phyloP scores from a whole-genome alignment of 2,329 filamentous ascomycete genomes.

The Ophiocordyceps australis region DNA sequence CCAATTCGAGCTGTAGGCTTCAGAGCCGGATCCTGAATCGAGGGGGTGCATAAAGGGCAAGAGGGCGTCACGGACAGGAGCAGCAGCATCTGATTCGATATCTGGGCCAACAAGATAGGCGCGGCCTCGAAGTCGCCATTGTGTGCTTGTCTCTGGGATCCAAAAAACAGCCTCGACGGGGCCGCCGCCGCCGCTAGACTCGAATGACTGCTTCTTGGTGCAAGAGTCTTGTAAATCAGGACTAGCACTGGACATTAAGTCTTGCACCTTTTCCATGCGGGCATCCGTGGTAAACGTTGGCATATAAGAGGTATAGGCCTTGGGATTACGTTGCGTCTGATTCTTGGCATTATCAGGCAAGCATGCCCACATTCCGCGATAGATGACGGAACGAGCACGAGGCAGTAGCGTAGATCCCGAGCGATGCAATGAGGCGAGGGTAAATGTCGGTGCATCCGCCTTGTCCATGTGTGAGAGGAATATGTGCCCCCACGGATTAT shows the following conservation, averaged over 20 bases:
- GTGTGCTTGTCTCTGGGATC: slow-evolving; percentile 49
- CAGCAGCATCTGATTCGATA: slow-evolving; percentile 24
- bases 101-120: slow-evolving; percentile 61
- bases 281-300: slow-evolving; percentile 75
- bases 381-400: slow-evolving; percentile 64
- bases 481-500: slow-evolving; percentile 33
- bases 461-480: slow-evolving; percentile 31
- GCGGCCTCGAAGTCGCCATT: slow-evolving; percentile 70
- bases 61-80: slow-evolving; percentile 40
- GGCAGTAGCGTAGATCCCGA: slow-evolving; percentile 14
- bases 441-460: slow-evolving; percentile 29
- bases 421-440: slow-evolving; percentile 29
- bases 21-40: too few relatives aligned
- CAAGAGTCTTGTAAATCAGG: too few relatives aligned
- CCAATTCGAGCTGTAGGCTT: slow-evolving; percentile 34
- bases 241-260: slow-evolving; percentile 51
- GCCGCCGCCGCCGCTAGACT: slow-evolving; percentile 47
- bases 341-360: slow-evolving; percentile 59
- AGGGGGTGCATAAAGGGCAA: slow-evolving; percentile 38
- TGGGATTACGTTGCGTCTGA: slow-evolving; percentile 51
- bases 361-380: slow-evolving; percentile 65
- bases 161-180: slow-evolving; percentile 75
- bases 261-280: slow-evolving; percentile 66
- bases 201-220: slow-evolving; percentile 20
- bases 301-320: slow-evolving; percentile 54